Conservation (phyloP, 2,329 filamentous ascomycete genomes). For the Stemphylium lycopersici region DNA sequence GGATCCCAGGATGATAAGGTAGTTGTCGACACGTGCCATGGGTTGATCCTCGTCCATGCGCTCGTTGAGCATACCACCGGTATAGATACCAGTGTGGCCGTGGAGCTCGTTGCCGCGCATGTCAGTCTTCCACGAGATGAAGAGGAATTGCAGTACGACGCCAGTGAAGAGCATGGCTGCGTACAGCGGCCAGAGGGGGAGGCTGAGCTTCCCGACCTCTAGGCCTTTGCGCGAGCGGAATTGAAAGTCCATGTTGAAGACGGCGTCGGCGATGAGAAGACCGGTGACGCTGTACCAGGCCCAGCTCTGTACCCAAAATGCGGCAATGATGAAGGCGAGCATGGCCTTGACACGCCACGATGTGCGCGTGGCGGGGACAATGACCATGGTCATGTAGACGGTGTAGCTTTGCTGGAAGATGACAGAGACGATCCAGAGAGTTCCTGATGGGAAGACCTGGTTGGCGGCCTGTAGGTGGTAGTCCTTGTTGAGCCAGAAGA, state of each 20-base stretch:
- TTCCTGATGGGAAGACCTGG: constrained; percentile 53
- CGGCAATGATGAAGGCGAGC: constrained; percentile 51
- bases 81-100: constrained; percentile 53
- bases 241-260: constrained; percentile 52
- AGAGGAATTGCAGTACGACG: constrained; percentile 52
- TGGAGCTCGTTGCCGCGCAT: constrained; percentile 47
- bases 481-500: constrained; percentile 54
- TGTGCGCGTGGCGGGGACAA: constrained; percentile 52
- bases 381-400: constrained; percentile 57
- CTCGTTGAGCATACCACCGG: constrained; percentile 45
- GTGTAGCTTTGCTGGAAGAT: constrained; percentile 57
- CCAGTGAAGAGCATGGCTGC: constrained; percentile 43
- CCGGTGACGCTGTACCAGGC: constrained; percentile 55
- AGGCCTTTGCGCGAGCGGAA: constrained; percentile 26
- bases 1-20: constrained; percentile 52
- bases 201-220: constrained; percentile 13
- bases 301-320: constrained; percentile 57
- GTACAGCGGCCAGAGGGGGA: constrained; percentile 44
- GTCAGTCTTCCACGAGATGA: constrained; percentile 49
- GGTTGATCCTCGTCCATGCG: constrained; percentile 43
- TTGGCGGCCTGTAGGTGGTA: constrained; percentile 51
- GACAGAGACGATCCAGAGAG: constrained; percentile 54
- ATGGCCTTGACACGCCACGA: constrained; percentile 52
- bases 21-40: constrained; percentile 52
- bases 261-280: constrained; percentile 56